These are phyloP conservation scores for Fraxinus latifolia DNA, from an alignment of 305 asterid genomes.

Conservation along the genomic window DNA sequence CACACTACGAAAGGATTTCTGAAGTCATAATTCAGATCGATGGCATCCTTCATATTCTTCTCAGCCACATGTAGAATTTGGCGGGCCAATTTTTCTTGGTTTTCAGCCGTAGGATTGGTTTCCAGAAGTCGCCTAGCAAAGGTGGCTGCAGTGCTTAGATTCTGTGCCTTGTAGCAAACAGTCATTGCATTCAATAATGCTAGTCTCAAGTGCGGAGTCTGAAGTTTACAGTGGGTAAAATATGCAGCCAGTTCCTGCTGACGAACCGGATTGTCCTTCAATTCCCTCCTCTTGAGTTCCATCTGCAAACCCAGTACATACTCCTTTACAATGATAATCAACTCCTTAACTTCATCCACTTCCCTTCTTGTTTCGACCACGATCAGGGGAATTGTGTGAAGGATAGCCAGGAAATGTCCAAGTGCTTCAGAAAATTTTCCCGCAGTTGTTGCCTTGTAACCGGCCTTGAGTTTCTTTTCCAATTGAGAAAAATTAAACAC, in stretches of 20 bases:
- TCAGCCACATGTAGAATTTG: constrained; percentile 45
- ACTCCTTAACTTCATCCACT: constrained; percentile 54
- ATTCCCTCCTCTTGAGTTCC: constrained; percentile 47
- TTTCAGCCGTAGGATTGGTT: constrained; percentile 40
- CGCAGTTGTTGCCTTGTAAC: constrained; percentile 40
- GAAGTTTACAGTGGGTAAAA: constrained; percentile 49
- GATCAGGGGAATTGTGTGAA: constrained; percentile 41
- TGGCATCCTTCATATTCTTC: constrained; percentile 38
- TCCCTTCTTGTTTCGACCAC: constrained; percentile 52
- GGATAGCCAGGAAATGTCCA: constrained; percentile 32
- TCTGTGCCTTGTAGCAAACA: constrained; percentile 36
- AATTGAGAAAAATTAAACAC: constrained; percentile 40
- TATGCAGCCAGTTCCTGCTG: constrained; percentile 57
- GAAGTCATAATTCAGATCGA: constrained; percentile 45
- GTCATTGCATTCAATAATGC: constrained; percentile 43
- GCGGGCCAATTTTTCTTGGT: constrained; percentile 36
- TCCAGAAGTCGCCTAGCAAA: constrained; percentile 51
- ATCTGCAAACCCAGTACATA: constrained; percentile 43
- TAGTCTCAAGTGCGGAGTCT: constrained; percentile 44
- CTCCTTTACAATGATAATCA: constrained; percentile 44
- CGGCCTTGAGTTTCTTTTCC: constrained; percentile 47
- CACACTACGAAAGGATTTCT: constrained; percentile 53
- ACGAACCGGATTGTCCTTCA: constrained; percentile 42
- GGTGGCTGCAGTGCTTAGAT: constrained; percentile 42
- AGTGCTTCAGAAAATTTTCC: constrained; percentile 50